Conservation (phyloP, 495 filamentous ascomycete genomes). For the Friedmanniomyces simplex region DNA sequence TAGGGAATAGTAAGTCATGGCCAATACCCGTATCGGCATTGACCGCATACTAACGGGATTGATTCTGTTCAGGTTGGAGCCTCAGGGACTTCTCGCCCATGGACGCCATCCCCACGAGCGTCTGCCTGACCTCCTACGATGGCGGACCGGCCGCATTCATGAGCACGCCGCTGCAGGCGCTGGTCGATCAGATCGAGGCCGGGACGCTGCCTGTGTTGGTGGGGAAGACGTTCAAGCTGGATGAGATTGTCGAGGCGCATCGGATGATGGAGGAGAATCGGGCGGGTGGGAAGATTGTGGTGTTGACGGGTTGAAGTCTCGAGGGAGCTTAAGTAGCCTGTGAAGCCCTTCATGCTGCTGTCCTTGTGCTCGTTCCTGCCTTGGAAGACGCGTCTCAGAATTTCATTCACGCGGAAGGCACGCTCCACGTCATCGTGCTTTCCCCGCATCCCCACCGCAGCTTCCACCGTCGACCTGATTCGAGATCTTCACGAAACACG, state of each 20-base stretch:
- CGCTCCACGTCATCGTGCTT: too few relatives aligned
- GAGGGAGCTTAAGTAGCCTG: too few relatives aligned
- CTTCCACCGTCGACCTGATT: too few relatives aligned
- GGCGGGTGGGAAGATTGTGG: conserved; percentile 28
- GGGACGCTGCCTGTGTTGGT: conserved; percentile 36
- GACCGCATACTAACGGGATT: conserved; percentile 23
- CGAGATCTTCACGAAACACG: too few relatives aligned
- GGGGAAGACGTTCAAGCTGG: conserved; percentile 39
- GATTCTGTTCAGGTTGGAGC: conserved; percentile 30
- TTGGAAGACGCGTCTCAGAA: too few relatives aligned
- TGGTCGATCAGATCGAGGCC: conserved; percentile 32
- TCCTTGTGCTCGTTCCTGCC: too few relatives aligned
- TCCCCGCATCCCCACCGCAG: too few relatives aligned
- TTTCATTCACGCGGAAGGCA: too few relatives aligned
- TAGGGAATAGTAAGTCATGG: conserved; percentile 32
- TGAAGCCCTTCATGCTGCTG: too few relatives aligned
- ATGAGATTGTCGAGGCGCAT: conserved; percentile 43
- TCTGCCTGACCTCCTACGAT: conserved; percentile 37
- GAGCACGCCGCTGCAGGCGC: conserved; percentile 37
- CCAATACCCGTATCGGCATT: background rate
- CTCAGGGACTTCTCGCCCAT: conserved; percentile 39
- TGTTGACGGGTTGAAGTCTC: conserved; percentile 17
- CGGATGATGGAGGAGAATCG: conserved; percentile 25
- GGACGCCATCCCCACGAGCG: conserved; percentile 35
- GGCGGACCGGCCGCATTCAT: conserved; percentile 38